Evolutionary conservation across 2,329 filamentous ascomycete genomes (phyloP).

Genomic region (Cladosporium sp.): DNA sequence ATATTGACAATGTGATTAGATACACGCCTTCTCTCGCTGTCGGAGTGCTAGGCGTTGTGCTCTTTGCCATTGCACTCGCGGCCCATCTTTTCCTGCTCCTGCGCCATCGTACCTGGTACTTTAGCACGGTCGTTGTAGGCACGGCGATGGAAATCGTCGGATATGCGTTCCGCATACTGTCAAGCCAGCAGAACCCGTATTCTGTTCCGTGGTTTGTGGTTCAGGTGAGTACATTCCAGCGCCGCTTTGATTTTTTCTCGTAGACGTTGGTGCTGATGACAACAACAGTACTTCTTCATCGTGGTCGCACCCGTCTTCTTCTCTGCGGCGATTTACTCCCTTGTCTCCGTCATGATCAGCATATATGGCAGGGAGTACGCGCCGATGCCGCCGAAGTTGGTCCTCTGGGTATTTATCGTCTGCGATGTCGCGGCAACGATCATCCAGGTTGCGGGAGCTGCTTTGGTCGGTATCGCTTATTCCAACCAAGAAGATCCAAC

Average conservation of each 20-base stretch:
- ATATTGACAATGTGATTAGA: slow-evolving; percentile 31
- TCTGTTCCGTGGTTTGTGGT: slow-evolving; percentile 58
- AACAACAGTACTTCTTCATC: slow-evolving; percentile 57
- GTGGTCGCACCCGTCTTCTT: slow-evolving; percentile 62
- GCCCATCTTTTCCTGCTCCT: slow-evolving; percentile 42
- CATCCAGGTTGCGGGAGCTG: slow-evolving; percentile 57
- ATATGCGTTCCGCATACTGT: slow-evolving; percentile 54
- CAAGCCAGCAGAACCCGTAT: slow-evolving; percentile 55
- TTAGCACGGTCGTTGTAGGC: slow-evolving; percentile 49
- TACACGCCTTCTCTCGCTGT: slow-evolving; percentile 53
- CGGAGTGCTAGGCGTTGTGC: slow-evolving; percentile 46
- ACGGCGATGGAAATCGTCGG: slow-evolving; percentile 54
- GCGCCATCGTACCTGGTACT: slow-evolving; percentile 50
- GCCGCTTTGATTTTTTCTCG: background rate
- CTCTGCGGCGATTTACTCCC: slow-evolving; percentile 58
- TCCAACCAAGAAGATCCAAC: slow-evolving; percentile 54
- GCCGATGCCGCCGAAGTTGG: slow-evolving; percentile 49
- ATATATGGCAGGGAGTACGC: slow-evolving; percentile 48
- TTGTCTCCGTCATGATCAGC: slow-evolving; percentile 54
- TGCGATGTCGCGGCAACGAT: slow-evolving; percentile 58
- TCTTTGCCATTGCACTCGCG: slow-evolving; percentile 48
- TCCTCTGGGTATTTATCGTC: slow-evolving; percentile 58
- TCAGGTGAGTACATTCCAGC: slow-evolving; percentile 29
- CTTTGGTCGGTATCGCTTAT: slow-evolving; percentile 54
- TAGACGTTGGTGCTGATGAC: background rate